Base-by-base conservation (phyloP, 1,284 basidiomycete species). In the Puccinia polysora region DNA sequence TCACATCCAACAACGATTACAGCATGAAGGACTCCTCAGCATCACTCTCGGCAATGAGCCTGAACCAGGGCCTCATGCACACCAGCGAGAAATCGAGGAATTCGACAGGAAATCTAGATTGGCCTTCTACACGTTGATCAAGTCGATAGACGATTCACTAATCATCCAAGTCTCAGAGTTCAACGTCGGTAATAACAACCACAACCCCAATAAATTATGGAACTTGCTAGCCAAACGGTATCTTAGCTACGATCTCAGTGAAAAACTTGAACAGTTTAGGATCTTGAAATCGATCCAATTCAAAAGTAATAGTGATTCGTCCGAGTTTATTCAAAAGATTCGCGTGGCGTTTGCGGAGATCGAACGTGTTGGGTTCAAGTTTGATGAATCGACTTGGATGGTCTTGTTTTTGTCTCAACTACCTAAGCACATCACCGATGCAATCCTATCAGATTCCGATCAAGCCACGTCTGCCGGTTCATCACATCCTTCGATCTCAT, bases 91-190 rank as follows among this genome's bases (percentile, higher is more conserved):
- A n/a, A n/a, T n/a, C n/a, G n/a, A n/a, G n/a, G n/a, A n/a, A n/a
- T n/a, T n/a, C n/a, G n/a, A n/a, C n/a, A n/a, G n/a, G n/a, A n/a
- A n/a, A n/a, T n/a, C n/a, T n/a, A 25, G 60, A 63, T 63, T 63
- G n/a, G 60, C 60, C 18, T 63, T 63, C 32, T 63, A 63, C 32
- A 23, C 32, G 12, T 49, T 63, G 28, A 63, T 63, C 40, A 63
- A 63, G 45, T 3, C 60, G 43, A 45, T 63, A 10, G 60, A 63
- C 8, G 60, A 63, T 63, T 47, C 25, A 28, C 36, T 47, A 8
- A 63, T 63, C 45, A 32, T 49, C 60, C 32, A 36, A 2, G 45
- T 63, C 45, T 47, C 40, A 18, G 45, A 36, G 8, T 43, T 63
- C 40, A 34, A 63, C 45, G 43, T 63, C 8, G 45, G 47, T 20